Base-by-base conservation (phyloP, 805 yeast genomes). In the Myxozyma geophila region DNA sequence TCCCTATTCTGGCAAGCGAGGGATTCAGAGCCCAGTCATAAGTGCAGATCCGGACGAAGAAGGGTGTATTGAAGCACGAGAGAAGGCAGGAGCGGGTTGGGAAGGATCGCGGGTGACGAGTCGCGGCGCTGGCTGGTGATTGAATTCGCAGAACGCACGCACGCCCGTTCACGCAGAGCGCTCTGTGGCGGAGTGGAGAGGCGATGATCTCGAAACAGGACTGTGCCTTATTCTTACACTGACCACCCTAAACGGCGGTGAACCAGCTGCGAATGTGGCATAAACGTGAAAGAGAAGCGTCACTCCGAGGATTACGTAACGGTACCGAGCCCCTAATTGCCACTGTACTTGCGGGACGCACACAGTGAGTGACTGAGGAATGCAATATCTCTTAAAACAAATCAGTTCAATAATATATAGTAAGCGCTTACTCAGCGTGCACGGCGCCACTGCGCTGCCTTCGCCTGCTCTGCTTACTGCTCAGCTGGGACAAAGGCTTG, bases 161-260 rank as follows among this genome's bases (percentile, higher is more conserved):
- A 43, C n/a, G 21, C 10, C 21, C 19, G n/a, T 43, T 21, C n/a
- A 13, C 48, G 48, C 48, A n/a, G 48, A 17, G 48, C 5, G 7
- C 21, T 15, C 54, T 36, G 41, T 51, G 54, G 50, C 50, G 50
- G 50, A 9, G 15, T 19, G 21, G 35, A 19, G 50, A 19, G 35
- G 50, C 50, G 50, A 37, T 51, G 54, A 51, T 51, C 54, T 35
- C n/a, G 21, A 13, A 13, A 9, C 17, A 12, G 41, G n/a, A 15
- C 28, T 28, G 28, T 28, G 28, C 28, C 28, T 28, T 28, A 28
- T 28, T 28, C 28, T 28, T 28, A 28, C 28, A 28, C 5, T 28
- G 28, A 28, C 28, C 28, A 28, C 28, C 28, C 28, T 28, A 28
- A 28, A 28, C 28, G 28, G 28, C 5, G 5, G 28, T 28, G 28